Conservation (phyloP, 768 basidiomycete species). For the Lentinula guzmanii region DNA sequence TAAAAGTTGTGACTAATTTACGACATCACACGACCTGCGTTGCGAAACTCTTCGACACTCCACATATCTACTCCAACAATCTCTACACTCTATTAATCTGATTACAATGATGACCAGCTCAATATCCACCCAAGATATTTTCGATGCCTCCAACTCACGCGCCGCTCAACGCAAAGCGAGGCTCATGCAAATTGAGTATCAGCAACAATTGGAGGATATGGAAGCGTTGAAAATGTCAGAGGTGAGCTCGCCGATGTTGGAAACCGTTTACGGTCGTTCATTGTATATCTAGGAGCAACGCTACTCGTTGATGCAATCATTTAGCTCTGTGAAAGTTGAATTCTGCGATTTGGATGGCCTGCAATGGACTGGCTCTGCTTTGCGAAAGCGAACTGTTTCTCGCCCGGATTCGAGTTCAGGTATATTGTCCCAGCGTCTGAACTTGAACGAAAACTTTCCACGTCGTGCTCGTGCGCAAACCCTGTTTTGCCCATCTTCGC, state of each 20-base stretch:
- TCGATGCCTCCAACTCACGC: background rate
- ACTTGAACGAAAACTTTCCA: background rate
- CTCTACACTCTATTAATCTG: background rate
- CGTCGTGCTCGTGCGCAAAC: slow-evolving; percentile 1
- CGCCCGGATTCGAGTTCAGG: background rate
- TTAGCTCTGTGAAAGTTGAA: slow-evolving; percentile 2
- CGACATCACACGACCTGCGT: background rate
- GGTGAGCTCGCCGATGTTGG: background rate
- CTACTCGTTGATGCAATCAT: background rate
- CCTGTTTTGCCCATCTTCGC: background rate
- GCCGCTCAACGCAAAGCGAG: slow-evolving; percentile 2
- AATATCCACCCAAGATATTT: background rate
- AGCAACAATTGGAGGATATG: background rate
- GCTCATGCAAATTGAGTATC: background rate
- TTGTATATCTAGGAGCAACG: background rate
- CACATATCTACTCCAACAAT: background rate
- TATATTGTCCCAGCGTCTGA: background rate
- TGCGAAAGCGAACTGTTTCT: background rate
- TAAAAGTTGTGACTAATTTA: background rate
- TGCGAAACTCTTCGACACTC: background rate
- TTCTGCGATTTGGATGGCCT: slow-evolving; percentile 1
- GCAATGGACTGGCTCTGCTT: background rate
- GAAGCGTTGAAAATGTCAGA: slow-evolving; percentile 2
- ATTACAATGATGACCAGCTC: background rate
- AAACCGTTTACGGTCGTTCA: background rate